These are phyloP conservation scores for Terfezia boudieri DNA, from an alignment of 495 filamentous ascomycete genomes.

Conservation along the genomic window DNA sequence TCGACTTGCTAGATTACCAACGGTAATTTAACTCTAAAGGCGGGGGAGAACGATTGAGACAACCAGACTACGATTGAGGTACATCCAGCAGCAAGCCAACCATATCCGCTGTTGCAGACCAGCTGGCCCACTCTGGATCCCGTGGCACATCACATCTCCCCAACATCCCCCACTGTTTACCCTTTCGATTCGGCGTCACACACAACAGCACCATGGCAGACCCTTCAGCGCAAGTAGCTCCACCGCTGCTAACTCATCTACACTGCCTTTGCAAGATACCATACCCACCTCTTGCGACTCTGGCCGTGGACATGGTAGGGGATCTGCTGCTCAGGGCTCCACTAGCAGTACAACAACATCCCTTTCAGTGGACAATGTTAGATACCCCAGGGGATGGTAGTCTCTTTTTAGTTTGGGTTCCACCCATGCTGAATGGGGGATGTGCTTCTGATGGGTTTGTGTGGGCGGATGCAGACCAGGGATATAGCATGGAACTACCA, in stretches of 20 bases:
- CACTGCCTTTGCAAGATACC: slow-evolving; percentile 13
- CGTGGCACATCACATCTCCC: too few relatives aligned
- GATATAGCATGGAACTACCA: not conserved
- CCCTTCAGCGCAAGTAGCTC: slow-evolving; percentile 10
- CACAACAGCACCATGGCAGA: slow-evolving; percentile 4
- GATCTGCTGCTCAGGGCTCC: slow-evolving; percentile 13
- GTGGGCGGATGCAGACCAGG: slow-evolving; percentile 52
- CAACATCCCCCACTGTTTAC: too few relatives aligned
- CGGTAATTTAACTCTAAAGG: too few relatives aligned
- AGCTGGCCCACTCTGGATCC: too few relatives aligned
- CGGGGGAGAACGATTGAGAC: too few relatives aligned
- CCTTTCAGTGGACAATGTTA: slow-evolving; percentile 83
- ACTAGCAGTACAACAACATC: slow-evolving; percentile 14
- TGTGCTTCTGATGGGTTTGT: slow-evolving; percentile 76
- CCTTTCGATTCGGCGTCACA: too few relatives aligned
- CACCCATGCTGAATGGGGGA: slow-evolving; percentile 37
- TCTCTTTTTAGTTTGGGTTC: slow-evolving; percentile 71
- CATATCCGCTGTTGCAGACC: too few relatives aligned
- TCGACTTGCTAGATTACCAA: too few relatives aligned
- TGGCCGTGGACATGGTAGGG: slow-evolving; percentile 10
- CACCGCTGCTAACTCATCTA: slow-evolving; percentile 12
- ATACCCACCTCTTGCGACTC: slow-evolving; percentile 9
- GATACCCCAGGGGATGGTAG: slow-evolving; percentile 59
- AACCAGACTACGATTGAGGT: too few relatives aligned
- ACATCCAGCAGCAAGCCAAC: too few relatives aligned